These are phyloP conservation scores for Fusarium protoensiforme DNA, from an alignment of 2,329 filamentous ascomycete species.

Conservation along the genomic window DNA sequence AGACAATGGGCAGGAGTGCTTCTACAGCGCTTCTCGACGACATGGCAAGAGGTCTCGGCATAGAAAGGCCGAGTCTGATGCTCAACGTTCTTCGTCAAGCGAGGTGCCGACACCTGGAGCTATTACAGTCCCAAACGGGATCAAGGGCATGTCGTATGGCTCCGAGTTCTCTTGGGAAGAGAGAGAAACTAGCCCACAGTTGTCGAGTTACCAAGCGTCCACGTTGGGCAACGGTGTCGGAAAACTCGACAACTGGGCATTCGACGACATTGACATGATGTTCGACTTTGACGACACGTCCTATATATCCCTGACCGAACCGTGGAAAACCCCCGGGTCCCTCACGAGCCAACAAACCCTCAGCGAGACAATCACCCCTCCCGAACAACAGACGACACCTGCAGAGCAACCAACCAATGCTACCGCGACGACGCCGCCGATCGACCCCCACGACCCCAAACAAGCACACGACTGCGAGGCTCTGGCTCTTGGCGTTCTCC, in stretches of 20 bases:
- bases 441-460: not conserved
- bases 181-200: not conserved
- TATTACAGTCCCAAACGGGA: not conserved
- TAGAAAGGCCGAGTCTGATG: conserved; percentile 10
- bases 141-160: not conserved
- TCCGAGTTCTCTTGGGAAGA: conserved; percentile 12
- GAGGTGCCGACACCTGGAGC: not conserved
- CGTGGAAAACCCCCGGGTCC: conserved; percentile 14
- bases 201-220: not conserved
- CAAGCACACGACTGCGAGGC: conserved; percentile 18
- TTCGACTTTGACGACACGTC: conserved; percentile 17
- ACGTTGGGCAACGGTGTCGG: not conserved
- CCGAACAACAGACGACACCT: not conserved
- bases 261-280: conserved; percentile 12
- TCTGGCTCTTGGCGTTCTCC: conserved; percentile 3
- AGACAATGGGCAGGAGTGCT: conserved; percentile 24
- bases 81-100: conserved; percentile 7
- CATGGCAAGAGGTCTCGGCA: conserved; percentile 25
- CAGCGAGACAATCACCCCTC: conserved; percentile 12
- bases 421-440: not conserved
- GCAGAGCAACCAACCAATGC: not conserved
- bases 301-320: conserved; percentile 13
- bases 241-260: conserved; percentile 17
- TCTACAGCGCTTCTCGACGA: conserved; percentile 18
- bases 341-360: conserved; percentile 5